Conservation (phyloP, 2,329 filamentous ascomycete genomes). For the Colletotrichum sansevieriae region DNA sequence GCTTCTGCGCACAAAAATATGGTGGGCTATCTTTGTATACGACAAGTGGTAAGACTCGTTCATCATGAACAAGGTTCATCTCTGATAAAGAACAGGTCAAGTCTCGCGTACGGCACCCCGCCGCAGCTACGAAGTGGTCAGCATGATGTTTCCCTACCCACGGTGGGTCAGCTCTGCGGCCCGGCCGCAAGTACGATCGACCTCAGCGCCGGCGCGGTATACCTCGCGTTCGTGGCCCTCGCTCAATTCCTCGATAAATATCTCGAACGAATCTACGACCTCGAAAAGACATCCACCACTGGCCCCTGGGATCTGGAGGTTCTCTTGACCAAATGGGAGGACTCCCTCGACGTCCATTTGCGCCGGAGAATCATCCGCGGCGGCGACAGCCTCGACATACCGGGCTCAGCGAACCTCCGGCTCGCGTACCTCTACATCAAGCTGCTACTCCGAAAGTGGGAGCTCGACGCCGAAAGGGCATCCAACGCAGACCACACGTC, state of each 20-base stretch:
- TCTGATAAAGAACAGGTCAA: constrained; percentile 54
- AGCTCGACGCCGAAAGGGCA: constrained; percentile 56
- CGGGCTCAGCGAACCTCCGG: constrained; percentile 64
- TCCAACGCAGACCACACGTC: constrained; percentile 40
- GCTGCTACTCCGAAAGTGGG: constrained; percentile 61
- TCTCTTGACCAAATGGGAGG: constrained; percentile 58
- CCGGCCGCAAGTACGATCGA: constrained; percentile 31
- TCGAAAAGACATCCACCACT: constrained; percentile 47
- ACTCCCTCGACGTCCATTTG: constrained; percentile 53
- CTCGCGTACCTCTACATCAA: constrained; percentile 63
- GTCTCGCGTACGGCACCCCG: constrained; percentile 66
- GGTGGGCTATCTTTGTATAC: constrained; percentile 68
- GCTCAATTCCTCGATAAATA: constrained; percentile 58
- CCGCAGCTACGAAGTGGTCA: constrained; percentile 59
- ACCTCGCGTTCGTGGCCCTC: constrained; percentile 59
- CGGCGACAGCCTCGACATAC: constrained; percentile 52
- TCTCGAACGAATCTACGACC: constrained; percentile 51
- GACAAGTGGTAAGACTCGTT: constrained; percentile 62
- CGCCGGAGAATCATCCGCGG: constrained; percentile 59
- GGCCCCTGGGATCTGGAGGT: constrained; percentile 53
- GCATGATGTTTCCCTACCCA: constrained; percentile 62
- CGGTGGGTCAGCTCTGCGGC: constrained; percentile 49
- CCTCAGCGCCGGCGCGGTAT: constrained; percentile 52
- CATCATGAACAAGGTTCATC: background rate
- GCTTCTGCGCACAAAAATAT: constrained; percentile 63